Evolutionary conservation across 768 basidiomycete species (phyloP).

Genomic region (Rhodocollybia butyracea): DNA sequence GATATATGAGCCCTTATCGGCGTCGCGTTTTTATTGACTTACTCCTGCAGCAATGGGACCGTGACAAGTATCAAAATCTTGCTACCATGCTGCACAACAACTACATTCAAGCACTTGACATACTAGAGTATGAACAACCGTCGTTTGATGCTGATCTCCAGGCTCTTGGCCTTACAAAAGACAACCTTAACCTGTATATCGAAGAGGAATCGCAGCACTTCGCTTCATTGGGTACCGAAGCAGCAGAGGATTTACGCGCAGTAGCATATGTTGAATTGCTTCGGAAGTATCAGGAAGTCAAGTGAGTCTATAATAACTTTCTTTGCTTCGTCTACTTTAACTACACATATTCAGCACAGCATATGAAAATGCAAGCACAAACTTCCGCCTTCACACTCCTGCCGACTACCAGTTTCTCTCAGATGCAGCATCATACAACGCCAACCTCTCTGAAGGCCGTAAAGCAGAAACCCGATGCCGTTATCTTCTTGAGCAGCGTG

Average conservation of each 20-base stretch:
- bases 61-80: slow-evolving; percentile 28
- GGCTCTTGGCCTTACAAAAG: slow-evolving; percentile 8
- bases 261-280: slow-evolving; percentile 31
- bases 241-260: slow-evolving; percentile 22
- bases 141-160: slow-evolving; percentile 12
- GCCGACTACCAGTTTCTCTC: slow-evolving; percentile 11
- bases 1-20: slow-evolving; percentile 24
- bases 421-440: slow-evolving; percentile 11
- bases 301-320: slow-evolving; percentile 2
- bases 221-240: slow-evolving; percentile 20
- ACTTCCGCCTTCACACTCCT: slow-evolving; percentile 15
- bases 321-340: not conserved
- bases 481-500: slow-evolving; percentile 14
- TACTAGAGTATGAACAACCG: slow-evolving; percentile 16
- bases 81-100: slow-evolving; percentile 23
- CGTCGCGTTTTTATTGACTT: slow-evolving; percentile 26
- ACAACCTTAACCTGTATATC: slow-evolving; percentile 17
- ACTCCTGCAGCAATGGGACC: slow-evolving; percentile 30
- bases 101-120: slow-evolving; percentile 25
- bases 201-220: slow-evolving; percentile 24
- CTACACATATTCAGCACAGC: slow-evolving; percentile 11
- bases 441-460: slow-evolving; percentile 15
- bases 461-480: slow-evolving; percentile 21
- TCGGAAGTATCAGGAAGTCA: slow-evolving; percentile 13
- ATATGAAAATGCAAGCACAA: slow-evolving; percentile 8